phyloP scores from a whole-genome alignment of 768 basidiomycete genomes.

The Steccherinum ochraceum region DNA sequence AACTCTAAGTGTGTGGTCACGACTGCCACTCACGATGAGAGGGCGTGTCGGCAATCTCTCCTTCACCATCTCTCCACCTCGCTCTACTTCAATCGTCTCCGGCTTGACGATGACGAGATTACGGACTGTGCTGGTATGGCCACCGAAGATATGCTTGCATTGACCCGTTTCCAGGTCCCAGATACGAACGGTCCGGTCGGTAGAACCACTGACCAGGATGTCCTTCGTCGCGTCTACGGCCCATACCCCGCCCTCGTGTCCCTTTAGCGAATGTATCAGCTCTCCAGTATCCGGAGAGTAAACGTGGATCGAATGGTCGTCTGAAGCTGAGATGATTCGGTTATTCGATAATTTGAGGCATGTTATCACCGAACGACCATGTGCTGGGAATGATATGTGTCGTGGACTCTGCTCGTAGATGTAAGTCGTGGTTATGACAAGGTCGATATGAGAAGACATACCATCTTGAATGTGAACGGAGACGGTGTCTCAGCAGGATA shows the following conservation, averaged over 20 bases:
- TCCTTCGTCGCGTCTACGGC: conserved; percentile 78
- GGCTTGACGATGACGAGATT: conserved; percentile 91
- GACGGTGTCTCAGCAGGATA: too few relatives aligned
- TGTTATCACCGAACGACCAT: conserved; percentile 83
- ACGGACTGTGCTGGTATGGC: conserved; percentile 89
- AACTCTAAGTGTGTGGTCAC: conserved; percentile 52
- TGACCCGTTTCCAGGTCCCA: conserved; percentile 73
- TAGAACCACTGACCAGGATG: conserved; percentile 79
- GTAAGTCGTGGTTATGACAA: too few relatives aligned
- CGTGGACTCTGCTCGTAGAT: too few relatives aligned
- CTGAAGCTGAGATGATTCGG: conserved; percentile 89
- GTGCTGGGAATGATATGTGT: too few relatives aligned
- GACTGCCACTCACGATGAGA: conserved; percentile 61
- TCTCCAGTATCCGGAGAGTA: conserved; percentile 76
- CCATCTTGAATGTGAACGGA: too few relatives aligned
- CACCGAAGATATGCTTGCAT: conserved; percentile 89
- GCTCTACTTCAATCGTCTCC: conserved; percentile 66
- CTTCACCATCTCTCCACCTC: conserved; percentile 49
- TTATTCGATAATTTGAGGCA: conserved; percentile 86
- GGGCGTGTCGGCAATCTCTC: conserved; percentile 64
- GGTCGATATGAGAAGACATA: too few relatives aligned
- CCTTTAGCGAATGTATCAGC: conserved; percentile 63
- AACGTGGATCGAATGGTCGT: conserved; percentile 90
- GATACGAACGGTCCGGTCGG: conserved; percentile 82
- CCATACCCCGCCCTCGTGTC: conserved; percentile 93